Percentiles rank a stretch among this genome's conserved stretches.
These are phyloP conservation scores for Ogataea henricii DNA, from an alignment of 805 yeast species.

Conservation along the genomic window DNA sequence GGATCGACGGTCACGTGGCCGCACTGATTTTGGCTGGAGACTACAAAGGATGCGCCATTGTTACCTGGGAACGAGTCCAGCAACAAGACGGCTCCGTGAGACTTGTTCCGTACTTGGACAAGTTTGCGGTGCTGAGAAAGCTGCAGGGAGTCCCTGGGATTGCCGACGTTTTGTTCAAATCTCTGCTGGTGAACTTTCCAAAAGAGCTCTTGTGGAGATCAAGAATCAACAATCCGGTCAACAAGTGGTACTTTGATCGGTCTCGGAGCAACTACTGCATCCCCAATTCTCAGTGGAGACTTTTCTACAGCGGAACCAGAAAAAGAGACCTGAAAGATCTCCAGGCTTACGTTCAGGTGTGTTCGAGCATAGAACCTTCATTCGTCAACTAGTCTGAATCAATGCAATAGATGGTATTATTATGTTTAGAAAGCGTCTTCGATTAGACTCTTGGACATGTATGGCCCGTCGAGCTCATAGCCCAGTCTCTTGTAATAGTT, in stretches of 20 bases:
- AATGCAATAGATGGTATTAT: neutral
- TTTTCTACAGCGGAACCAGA: slow-evolving; percentile 44
- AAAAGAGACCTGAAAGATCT: slow-evolving; percentile 38
- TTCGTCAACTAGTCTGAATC: slow-evolving; percentile 27
- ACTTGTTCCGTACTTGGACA: slow-evolving; percentile 79
- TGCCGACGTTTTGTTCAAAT: slow-evolving; percentile 90
- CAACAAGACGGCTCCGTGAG: slow-evolving; percentile 10
- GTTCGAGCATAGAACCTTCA: slow-evolving; percentile 61
- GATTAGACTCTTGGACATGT: slow-evolving; percentile 72
- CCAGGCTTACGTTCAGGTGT: slow-evolving; percentile 52
- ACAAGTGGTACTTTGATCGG: slow-evolving; percentile 96
- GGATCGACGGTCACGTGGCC: slow-evolving; percentile 70
- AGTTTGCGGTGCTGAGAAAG: slow-evolving; percentile 83
- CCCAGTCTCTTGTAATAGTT: slow-evolving; percentile 94
- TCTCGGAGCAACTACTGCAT: slow-evolving; percentile 67
- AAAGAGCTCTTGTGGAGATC: slow-evolving; percentile 89
- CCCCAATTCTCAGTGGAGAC: slow-evolving; percentile 39
- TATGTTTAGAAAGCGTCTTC: neutral
- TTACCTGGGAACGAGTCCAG: slow-evolving; percentile 68
- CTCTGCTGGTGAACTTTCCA: slow-evolving; percentile 67
- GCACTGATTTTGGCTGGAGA: slow-evolving; percentile 86
- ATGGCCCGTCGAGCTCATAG: slow-evolving; percentile 91
- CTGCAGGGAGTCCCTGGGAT: slow-evolving; percentile 91
- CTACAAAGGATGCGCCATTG: slow-evolving; percentile 92
- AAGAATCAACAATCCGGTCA: slow-evolving; percentile 81